These are phyloP conservation scores for Pseudonitzschia multiseries DNA, from an alignment of 108 stramenopile species.

Conservation along the genomic window DNA sequence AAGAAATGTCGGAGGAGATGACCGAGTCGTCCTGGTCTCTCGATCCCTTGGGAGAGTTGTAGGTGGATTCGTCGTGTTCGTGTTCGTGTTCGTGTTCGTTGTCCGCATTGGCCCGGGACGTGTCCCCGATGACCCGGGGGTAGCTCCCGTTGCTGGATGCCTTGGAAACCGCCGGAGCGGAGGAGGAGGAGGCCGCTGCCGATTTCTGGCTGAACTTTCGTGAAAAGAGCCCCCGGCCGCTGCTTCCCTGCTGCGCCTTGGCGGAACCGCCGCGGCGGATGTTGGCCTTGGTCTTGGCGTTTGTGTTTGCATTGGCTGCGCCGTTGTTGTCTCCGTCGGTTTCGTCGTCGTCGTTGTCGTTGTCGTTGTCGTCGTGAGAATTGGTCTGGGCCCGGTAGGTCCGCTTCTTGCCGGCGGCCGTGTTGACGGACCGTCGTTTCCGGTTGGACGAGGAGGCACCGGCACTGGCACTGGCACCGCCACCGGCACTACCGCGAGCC, in stretches of 20 bases:
- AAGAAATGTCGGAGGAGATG: conserved; percentile 44
- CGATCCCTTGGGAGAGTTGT: conserved; percentile 8
- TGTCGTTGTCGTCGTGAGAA: background rate
- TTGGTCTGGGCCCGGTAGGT: background rate
- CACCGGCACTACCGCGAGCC: too few relatives aligned
- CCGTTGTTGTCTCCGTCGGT: background rate
- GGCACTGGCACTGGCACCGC: too few relatives aligned
- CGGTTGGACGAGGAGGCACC: background rate
- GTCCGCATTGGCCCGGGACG: background rate
- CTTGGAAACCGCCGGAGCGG: too few relatives aligned
- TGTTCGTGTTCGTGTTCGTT: background rate
- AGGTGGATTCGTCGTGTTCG: background rate
- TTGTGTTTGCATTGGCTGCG: too few relatives aligned
- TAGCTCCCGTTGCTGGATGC: background rate
- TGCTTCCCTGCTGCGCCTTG: too few relatives aligned
- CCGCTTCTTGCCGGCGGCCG: background rate
- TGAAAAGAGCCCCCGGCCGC: too few relatives aligned
- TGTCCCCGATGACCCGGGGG: background rate
- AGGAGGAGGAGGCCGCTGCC: too few relatives aligned
- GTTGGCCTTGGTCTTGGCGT: too few relatives aligned
- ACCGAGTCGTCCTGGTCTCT: conserved; percentile 39
- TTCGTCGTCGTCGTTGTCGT: background rate
- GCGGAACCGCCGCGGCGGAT: background rate
- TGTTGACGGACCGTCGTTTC: background rate
- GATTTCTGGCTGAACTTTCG: too few relatives aligned